These are phyloP conservation scores for Aspergillus pseudotamarii DNA, from an alignment of 2,329 filamentous ascomycete species.

Conservation along the genomic window DNA sequence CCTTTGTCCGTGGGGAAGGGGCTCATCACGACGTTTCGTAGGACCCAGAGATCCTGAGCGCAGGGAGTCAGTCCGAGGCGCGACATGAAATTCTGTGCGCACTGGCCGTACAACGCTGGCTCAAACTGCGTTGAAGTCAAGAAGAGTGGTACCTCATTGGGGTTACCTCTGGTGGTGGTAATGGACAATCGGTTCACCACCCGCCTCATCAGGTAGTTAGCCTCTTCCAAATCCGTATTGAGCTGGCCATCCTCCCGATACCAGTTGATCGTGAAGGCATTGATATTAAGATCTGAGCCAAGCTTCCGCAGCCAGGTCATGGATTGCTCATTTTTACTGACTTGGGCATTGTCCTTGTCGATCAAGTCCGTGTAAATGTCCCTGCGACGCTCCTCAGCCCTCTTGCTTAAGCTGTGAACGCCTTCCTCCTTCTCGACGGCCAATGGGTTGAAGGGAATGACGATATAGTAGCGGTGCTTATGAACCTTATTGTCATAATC, in stretches of 20 bases:
- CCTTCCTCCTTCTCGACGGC: constrained; percentile 4
- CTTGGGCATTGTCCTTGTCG: constrained; percentile 1
- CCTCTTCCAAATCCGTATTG: constrained; percentile 51
- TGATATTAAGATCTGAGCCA: constrained; percentile 52
- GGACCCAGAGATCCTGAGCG: constrained; percentile 45
- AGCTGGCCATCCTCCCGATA: constrained; percentile 40
- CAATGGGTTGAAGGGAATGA: constrained; percentile 15
- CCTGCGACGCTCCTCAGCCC: not conserved
- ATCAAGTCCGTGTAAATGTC: constrained; percentile 5
- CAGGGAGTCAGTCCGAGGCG: constrained; percentile 38
- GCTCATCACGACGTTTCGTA: constrained; percentile 53
- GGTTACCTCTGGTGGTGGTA: constrained; percentile 42
- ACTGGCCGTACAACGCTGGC: constrained; percentile 45
- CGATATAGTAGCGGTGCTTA: constrained; percentile 2
- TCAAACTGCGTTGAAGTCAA: constrained; percentile 51
- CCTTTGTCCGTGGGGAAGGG: constrained; percentile 26
- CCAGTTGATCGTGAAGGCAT: constrained; percentile 43
- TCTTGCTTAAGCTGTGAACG: not conserved
- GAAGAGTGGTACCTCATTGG: constrained; percentile 44
- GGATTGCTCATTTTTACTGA: constrained; percentile 29
- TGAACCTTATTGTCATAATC: no score
- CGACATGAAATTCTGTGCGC: constrained; percentile 46
- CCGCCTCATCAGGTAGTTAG: constrained; percentile 52
- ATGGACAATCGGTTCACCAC: constrained; percentile 49
- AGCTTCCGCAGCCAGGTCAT: constrained; percentile 45